phyloP scores from a whole-genome alignment of 768 basidiomycete species.

The Amanita muscaria region DNA sequence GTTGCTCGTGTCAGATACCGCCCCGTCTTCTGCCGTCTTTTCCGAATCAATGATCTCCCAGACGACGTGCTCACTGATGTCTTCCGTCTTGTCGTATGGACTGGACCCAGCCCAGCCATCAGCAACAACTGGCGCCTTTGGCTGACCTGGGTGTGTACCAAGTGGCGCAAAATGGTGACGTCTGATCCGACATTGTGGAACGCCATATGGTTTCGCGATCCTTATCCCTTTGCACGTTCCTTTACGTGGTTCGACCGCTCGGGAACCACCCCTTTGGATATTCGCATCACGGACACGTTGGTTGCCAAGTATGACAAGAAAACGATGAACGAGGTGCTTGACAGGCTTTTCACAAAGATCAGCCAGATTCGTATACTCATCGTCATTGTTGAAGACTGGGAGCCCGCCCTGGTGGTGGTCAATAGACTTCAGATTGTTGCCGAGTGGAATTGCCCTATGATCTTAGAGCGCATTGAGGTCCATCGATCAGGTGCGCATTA shows the following conservation, averaged over 20 bases:
- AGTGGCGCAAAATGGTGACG: constrained; percentile 43
- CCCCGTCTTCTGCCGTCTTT: constrained; percentile 27
- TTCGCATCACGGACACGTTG: constrained; percentile 45
- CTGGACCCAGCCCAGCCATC: constrained; percentile 25
- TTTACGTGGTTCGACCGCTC: constrained; percentile 51
- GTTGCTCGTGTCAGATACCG: constrained; percentile 26
- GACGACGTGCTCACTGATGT: constrained; percentile 58
- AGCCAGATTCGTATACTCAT: constrained; percentile 52
- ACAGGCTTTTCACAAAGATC: constrained; percentile 42
- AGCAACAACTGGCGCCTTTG: constrained; percentile 33
- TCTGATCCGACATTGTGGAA: constrained; percentile 51
- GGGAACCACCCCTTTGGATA: constrained; percentile 43
- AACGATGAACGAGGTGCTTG: constrained; percentile 40
- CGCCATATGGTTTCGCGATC: constrained; percentile 54
- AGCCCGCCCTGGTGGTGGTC: constrained; percentile 41
- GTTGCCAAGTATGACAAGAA: constrained; percentile 28
- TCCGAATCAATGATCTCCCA: constrained; percentile 56
- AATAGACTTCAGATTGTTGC: constrained; percentile 36
- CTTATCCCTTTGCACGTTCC: constrained; percentile 40
- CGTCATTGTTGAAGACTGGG: constrained; percentile 48
- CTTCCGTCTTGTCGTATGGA: constrained; percentile 53
- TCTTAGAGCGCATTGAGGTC: constrained; percentile 56
- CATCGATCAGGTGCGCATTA: constrained; percentile 47
- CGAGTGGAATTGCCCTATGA: constrained; percentile 25
- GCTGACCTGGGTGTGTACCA: constrained; percentile 51